Conservation (phyloP, 1,284 basidiomycete genomes). For the Thecaphora frezii region DNA sequence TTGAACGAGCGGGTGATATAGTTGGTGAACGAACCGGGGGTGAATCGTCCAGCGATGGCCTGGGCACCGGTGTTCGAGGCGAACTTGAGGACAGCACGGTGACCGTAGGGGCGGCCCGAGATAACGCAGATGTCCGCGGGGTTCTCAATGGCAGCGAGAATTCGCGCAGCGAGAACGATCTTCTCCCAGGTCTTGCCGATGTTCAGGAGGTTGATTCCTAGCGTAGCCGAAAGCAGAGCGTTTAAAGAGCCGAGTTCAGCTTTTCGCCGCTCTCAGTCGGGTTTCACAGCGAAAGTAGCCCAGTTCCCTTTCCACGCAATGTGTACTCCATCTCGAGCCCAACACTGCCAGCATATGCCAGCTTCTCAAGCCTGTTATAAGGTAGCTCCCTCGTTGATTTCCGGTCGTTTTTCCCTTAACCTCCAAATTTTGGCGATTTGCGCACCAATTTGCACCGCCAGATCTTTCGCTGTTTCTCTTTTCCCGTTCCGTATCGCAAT, state of each 20-base stretch:
- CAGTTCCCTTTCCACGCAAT: too few species aligned
- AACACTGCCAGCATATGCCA: too few species aligned
- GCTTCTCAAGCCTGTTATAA: too few species aligned
- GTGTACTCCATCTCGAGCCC: too few species aligned
- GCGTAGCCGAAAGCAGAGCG: too few species aligned
- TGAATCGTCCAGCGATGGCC: conserved; percentile 98
- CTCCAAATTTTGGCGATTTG: too few species aligned
- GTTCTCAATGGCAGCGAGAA: conserved; percentile 75
- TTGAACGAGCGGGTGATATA: conserved; percentile 99
- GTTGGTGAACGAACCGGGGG: conserved; percentile 94
- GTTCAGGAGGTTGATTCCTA: conserved; percentile 94
- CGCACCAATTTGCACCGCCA: not conserved
- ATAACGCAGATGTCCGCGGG: conserved; percentile 97
- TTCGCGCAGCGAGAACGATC: conserved; percentile 64
- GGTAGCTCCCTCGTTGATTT: too few species aligned
- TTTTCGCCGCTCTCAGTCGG: too few species aligned
- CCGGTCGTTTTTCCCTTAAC: too few species aligned
- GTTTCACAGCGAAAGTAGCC: too few species aligned
- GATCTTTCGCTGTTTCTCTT: not conserved
- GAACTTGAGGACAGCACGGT: conserved; percentile 98
- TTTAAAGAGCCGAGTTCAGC: too few species aligned
- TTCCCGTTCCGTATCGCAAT: not conserved
- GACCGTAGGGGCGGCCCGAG: conserved; percentile 95
- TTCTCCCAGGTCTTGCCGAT: conserved; percentile 99
- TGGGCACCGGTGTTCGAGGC: conserved; percentile 96